Percentiles rank a stretch among this genome's conserved stretches.
phyloP scores from a whole-genome alignment of 139 green algal genomes.

The Micromonas commoda region DNA sequence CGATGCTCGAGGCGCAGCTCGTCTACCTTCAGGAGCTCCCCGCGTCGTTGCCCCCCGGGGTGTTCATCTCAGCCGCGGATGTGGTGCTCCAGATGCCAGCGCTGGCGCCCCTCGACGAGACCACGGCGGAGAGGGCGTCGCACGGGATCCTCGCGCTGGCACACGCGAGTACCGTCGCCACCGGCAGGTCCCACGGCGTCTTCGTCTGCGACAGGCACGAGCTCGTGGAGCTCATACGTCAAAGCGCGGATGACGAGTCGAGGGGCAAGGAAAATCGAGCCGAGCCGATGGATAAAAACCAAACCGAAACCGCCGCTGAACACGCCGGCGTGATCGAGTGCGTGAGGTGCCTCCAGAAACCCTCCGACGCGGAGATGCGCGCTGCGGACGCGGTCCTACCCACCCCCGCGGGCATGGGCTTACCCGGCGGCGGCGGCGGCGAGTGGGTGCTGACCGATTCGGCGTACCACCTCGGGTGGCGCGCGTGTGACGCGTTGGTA shows the following conservation, averaged over 20 bases:
- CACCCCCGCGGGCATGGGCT: background rate
- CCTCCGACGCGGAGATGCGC: background rate
- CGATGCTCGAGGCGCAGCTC: conserved; percentile 4
- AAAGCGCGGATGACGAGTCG: background rate
- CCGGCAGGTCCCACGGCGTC: background rate
- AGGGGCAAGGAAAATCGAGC: background rate
- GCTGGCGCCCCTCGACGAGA: background rate
- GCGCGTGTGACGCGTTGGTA: background rate
- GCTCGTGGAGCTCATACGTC: background rate
- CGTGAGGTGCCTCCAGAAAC: conserved; percentile 17
- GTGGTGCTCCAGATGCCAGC: background rate
- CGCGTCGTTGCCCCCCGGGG: background rate
- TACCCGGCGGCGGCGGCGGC: background rate
- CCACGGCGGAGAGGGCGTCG: background rate
- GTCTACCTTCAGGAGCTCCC: background rate
- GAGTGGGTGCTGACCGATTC: conserved; percentile 22
- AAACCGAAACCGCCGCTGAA: no score
- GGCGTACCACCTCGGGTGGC: conserved; percentile 9
- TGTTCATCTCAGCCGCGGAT: conserved; percentile 15
- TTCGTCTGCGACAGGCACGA: background rate
- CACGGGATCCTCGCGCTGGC: conserved; percentile 9
- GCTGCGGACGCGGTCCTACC: background rate
- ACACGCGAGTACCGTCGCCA: background rate
- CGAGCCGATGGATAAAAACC: no score
- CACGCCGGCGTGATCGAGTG: background rate